phyloP scores from a whole-genome alignment of 1,284 basidiomycete genomes.

The Ganoderma sinense region DNA sequence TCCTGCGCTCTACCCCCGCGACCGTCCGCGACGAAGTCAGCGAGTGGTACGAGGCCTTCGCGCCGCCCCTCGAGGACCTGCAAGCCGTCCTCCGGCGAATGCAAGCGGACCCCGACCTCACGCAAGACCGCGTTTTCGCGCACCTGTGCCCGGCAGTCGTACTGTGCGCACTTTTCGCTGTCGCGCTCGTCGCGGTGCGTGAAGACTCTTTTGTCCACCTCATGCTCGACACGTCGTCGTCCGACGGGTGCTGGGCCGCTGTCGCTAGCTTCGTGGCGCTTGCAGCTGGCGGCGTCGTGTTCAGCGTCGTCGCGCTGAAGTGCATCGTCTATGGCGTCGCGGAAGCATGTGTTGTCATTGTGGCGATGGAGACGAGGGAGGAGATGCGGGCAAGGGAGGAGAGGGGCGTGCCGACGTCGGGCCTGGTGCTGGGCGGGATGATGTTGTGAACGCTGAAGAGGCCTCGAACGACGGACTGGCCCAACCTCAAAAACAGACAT shows the following conservation, averaged over 20 bases:
- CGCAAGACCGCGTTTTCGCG: conserved; percentile 27
- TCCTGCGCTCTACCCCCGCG: neutral
- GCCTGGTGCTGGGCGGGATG: neutral
- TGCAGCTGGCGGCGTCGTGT: conserved; percentile 11
- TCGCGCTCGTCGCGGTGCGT: conserved; percentile 25
- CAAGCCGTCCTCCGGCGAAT: conserved; percentile 25
- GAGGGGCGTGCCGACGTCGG: conserved; percentile 22
- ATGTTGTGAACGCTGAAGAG: neutral
- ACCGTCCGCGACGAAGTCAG: conserved; percentile 16
- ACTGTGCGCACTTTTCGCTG: conserved; percentile 26
- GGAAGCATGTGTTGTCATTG: conserved; percentile 12
- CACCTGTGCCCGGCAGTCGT: conserved; percentile 25
- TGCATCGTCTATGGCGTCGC: conserved; percentile 26
- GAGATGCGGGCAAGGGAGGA: conserved; percentile 4
- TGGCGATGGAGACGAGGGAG: conserved; percentile 12
- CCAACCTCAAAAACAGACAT: too few relatives aligned
- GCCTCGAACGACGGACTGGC: too few relatives aligned
- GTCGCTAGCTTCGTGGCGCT: conserved; percentile 1
- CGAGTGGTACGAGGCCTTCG: conserved; percentile 26
- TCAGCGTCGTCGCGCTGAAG: conserved; percentile 18
- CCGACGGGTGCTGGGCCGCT: conserved; percentile 12
- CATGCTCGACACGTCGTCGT: conserved; percentile 18
- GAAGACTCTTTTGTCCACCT: conserved; percentile 28
- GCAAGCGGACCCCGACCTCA: conserved; percentile 23
- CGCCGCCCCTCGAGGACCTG: conserved; percentile 27